Evolutionary conservation across 2,329 filamentous ascomycete genomes (phyloP).

Genomic region (Colletotrichum magnum): DNA sequence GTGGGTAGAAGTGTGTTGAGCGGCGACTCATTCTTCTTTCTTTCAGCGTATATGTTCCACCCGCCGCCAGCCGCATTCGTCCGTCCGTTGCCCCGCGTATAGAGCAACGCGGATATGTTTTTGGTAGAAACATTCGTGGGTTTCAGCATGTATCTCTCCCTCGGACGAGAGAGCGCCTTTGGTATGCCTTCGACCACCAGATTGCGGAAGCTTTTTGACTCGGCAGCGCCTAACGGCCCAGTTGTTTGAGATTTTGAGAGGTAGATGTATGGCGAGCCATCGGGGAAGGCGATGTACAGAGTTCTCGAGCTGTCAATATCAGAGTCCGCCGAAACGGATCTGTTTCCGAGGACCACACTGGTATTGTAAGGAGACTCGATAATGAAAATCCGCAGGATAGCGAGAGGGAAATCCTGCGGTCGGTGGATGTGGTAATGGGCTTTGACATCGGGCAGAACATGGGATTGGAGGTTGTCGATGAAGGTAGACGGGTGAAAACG

Average conservation of each 20-base stretch:
- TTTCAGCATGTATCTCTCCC: conserved; percentile 78
- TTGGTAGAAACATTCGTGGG: conserved; percentile 78
- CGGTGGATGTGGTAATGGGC: conserved; percentile 86
- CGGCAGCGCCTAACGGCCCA: conserved; percentile 59
- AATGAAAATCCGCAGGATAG: conserved; percentile 84
- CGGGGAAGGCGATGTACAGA: conserved; percentile 86
- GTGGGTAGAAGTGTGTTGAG: conserved; percentile 66
- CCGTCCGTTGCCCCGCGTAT: conserved; percentile 77
- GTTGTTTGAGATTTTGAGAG: conserved; percentile 66
- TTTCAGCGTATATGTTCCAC: conserved; percentile 84
- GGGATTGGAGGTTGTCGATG: conserved; percentile 79
- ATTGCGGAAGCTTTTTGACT: conserved; percentile 75
- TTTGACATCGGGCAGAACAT: conserved; percentile 84
- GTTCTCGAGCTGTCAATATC: conserved; percentile 77
- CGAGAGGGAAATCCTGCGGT: conserved; percentile 76
- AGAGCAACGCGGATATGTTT: conserved; percentile 78
- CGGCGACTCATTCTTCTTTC: conserved; percentile 67
- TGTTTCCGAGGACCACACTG: conserved; percentile 66
- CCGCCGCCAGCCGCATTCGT: conserved; percentile 81
- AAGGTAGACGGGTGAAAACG: conserved; percentile 87
- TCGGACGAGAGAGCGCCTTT: conserved; percentile 83
- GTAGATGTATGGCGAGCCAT: conserved; percentile 83
- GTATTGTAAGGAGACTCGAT: conserved; percentile 80
- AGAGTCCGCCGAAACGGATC: conserved; percentile 46
- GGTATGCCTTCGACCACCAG: conserved; percentile 85